These are phyloP conservation scores for Fraxinus anomala DNA, from an alignment of 257 asterid genomes.

Conservation along the genomic window DNA sequence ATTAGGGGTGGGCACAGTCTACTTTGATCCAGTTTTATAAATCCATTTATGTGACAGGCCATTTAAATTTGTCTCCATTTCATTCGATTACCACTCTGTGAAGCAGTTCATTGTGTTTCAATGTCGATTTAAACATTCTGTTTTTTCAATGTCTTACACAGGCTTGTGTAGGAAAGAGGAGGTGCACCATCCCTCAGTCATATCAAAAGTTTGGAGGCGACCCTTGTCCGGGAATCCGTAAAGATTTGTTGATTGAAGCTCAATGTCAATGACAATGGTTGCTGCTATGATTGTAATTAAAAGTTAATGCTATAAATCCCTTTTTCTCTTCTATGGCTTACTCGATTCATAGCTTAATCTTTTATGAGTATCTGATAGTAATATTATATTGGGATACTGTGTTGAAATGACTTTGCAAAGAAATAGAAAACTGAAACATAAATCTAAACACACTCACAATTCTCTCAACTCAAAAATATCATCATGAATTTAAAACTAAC, in stretches of 20 bases:
- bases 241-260: slow-evolving; percentile 52
- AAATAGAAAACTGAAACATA: no score
- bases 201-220: slow-evolving; percentile 52
- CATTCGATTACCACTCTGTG: background rate
- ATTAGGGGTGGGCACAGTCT: no score
- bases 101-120: background rate
- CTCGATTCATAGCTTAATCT: slow-evolving; percentile 16
- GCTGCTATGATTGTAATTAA: background rate
- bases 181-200: slow-evolving; percentile 47
- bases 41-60: no score
- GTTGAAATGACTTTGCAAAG: no score
- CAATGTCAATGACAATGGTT: slow-evolving; percentile 39
- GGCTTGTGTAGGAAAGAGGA: slow-evolving; percentile 66
- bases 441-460: no score
- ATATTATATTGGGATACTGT: no score
- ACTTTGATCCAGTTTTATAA: no score
- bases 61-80: background rate
- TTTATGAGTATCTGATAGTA: background rate
- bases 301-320: background rate
- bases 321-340: background rate
- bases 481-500: no score
- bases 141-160: slow-evolving; percentile 22
- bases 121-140: slow-evolving; percentile 7
- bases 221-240: slow-evolving; percentile 57
- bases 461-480: no score